Base-by-base conservation (phyloP, 2,329 filamentous ascomycete species). In the Cladorrhinum sp. region DNA sequence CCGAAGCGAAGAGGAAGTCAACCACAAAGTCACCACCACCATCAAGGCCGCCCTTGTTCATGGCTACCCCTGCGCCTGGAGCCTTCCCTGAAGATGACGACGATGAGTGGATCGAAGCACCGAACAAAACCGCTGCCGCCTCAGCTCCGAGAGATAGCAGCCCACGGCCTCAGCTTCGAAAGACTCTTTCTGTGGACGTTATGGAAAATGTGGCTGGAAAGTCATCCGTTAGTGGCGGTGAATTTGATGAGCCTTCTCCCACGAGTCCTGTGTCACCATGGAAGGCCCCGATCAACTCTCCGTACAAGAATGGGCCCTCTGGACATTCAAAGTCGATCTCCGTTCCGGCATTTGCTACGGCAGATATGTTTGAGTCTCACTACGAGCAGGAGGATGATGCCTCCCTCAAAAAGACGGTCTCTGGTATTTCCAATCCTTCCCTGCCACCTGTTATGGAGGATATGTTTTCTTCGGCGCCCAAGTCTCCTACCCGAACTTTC, bases 31-130 rank as follows among this genome's bases (percentile, higher is more conserved):
- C 76, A 5, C 73, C 69, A 8, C 45, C 69, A 3, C 32, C 10
- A 62, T 36, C 41, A 45, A 73, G 72, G 49, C 66, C 71, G 2
- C 72, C 62, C 29, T 61, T 65, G 5, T 22, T 22, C 18, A 18
- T 22, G 18, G 61, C 71, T 1, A 66, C 68, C 7, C 62, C 70
- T 8, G 83, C 84, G 1, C 85, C 85, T 16, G 85, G 84, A 6
- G 82, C 84, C 13, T 88, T 88, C 66, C 84, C 85, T 0, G 78
- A 81, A 55, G 82, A 85, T 54, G 77, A 82, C 22, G 80, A 84
- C n/a, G 83, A 85, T 53, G 84, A 87, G 60, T 88, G 85, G 86
- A 86, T 87, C 66, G 78, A 81, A 8, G 80, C 84, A 6, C 81
- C 84, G 71, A 2, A 65, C 73, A 13, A 71, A 69, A 50, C 49